Percentiles rank a stretch among this genome's conserved stretches.
These are phyloP conservation scores for Exserohilum turcica DNA, from an alignment of 2,329 filamentous ascomycete genomes.

Conservation along the genomic window DNA sequence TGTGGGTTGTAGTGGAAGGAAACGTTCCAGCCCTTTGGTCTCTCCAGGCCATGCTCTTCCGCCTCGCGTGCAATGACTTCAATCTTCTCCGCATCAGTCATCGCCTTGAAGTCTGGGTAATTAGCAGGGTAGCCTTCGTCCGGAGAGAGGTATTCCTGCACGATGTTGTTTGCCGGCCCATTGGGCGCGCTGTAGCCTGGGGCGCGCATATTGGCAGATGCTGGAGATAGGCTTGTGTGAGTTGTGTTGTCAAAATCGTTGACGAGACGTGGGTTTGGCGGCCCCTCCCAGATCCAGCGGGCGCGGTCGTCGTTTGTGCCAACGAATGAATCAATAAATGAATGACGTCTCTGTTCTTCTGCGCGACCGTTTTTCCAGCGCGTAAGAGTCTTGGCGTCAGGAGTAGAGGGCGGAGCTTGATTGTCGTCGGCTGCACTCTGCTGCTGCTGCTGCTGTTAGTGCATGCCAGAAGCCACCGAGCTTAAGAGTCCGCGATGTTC, in stretches of 20 bases:
- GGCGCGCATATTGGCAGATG: slow-evolving; percentile 23
- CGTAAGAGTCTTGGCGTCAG: background rate
- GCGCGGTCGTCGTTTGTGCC: slow-evolving; percentile 17
- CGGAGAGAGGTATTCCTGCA: slow-evolving; percentile 43
- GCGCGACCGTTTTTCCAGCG: slow-evolving; percentile 7
- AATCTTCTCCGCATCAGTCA: slow-evolving; percentile 49
- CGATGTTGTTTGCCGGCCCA: slow-evolving; percentile 39
- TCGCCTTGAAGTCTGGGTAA: slow-evolving; percentile 39
- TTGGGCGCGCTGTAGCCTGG: slow-evolving; percentile 23
- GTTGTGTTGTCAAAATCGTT: background rate
- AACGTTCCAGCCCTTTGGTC: slow-evolving; percentile 84
- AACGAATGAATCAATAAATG: slow-evolving; percentile 16
- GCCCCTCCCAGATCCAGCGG: slow-evolving; percentile 19
- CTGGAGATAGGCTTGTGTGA: background rate
- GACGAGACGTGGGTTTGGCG: slow-evolving; percentile 1
- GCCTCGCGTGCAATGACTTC: slow-evolving; percentile 60
- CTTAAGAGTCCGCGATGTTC: background rate
- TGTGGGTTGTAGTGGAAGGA: slow-evolving; percentile 95
- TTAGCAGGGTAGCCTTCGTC: slow-evolving; percentile 34
- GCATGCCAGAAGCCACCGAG: background rate
- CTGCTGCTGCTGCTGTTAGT: slow-evolving; percentile 7
- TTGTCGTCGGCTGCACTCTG: background rate
- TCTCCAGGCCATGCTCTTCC: slow-evolving; percentile 70
- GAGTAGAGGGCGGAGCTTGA: background rate
- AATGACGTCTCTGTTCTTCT: slow-evolving; percentile 11